A percentile compares a stretch with the other conserved stretches of the same genome.
phyloP scores from a whole-genome alignment of 306 rosid genomes.

The Arachis stenosperma region DNA sequence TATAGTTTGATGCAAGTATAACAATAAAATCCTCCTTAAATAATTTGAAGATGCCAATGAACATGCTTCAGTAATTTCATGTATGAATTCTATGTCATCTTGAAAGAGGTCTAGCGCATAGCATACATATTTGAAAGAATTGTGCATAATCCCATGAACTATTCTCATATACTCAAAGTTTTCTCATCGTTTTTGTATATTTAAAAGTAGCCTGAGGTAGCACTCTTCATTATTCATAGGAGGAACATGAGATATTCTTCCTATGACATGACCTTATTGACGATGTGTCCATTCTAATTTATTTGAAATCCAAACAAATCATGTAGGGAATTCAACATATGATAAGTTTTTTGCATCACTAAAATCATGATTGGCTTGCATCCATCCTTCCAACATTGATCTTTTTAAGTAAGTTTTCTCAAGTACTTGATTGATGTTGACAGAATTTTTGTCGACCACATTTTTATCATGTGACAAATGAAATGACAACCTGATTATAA shows the following conservation, averaged over 20 bases:
- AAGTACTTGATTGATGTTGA: no score
- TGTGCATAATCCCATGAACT: not conserved
- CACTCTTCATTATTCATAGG: no score
- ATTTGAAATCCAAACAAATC: not conserved
- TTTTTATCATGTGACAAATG: no score
- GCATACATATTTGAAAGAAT: not conserved
- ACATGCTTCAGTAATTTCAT: not conserved
- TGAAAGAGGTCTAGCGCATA: not conserved
- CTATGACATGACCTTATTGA: not conserved
- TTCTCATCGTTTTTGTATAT: not conserved
- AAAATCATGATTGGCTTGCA: no score
- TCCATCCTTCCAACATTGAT: no score
- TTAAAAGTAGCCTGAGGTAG: not conserved
- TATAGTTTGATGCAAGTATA: no score
- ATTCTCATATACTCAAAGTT: not conserved
- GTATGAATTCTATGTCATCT: not conserved
- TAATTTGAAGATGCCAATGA: not conserved
- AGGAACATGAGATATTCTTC: not conserved
- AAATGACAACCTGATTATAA: no score
- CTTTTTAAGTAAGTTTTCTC: no score
- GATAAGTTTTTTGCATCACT: no score
- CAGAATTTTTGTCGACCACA: no score
- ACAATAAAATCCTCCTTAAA: no score
- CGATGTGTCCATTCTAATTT: not conserved
- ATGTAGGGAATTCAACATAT: no score